Base-by-base conservation (phyloP, 73 alveolate species). In the Stentor roeselii region DNA sequence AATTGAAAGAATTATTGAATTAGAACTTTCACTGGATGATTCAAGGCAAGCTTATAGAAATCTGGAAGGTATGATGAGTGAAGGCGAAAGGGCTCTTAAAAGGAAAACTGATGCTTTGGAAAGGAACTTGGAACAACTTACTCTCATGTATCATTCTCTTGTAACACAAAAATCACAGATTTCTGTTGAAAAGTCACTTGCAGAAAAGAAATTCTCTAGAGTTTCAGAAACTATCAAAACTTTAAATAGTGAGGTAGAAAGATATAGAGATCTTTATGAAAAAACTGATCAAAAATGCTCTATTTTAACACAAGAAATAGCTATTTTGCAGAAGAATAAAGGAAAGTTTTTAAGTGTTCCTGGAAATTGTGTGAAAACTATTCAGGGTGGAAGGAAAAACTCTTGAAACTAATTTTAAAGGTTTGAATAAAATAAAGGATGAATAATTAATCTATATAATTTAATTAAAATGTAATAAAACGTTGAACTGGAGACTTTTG, bases 91-190 rank as follows among this genome's bases (percentile, higher is more conserved):
- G 3, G 39, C 36, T 0, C n/a, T 35, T 36, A 76, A 39, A 1
- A 21, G 39, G 2, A 76, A 76, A 75, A 76, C 31, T 1, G 75
- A 76, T 1, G 39, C 6, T 6, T 36, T 76, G 75, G 84, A 76
- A 32, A 27, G 84, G 36, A 76, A 76, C 27, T 36, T 76, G 32
- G 84, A 76, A 75, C 75, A 76, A 36, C 84, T 76, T 27, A 76
- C 84, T 76, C 27, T 35, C 35, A 76, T 76, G 84, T 76, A 76
- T 36, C 84, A 76, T 36, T 36, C 35, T 36, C 27, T 76, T 27
- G 75, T 76, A 15, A 30, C 75, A 21, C 34, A 21, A 35, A 76
- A 76, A 36, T 35, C 39, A 34, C 35, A 76, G 39, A 32, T 11
- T 27, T 36, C 39, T 39, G 58, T 42, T 6, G 84, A 76, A 21